Conservation (phyloP, 2,329 filamentous ascomycete species). For the Epichloe amarillans region DNA sequence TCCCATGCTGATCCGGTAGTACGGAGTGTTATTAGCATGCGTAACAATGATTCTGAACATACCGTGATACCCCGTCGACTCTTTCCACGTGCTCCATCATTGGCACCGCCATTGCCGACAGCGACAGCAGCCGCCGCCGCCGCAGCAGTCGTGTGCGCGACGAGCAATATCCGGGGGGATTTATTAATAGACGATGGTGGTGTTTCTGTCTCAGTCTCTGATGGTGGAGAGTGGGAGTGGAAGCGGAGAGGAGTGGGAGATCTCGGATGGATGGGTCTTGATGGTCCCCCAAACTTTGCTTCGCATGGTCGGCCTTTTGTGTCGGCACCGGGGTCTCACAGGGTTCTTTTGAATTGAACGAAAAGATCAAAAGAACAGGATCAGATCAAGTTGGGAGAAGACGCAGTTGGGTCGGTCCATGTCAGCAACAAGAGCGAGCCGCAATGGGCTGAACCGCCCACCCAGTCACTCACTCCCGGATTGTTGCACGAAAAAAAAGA, state of each 20-base stretch:
- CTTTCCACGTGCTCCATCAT: conserved; percentile 4
- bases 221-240: not conserved
- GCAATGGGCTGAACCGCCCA: not conserved
- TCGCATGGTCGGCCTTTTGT: not conserved
- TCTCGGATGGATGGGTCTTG: not conserved
- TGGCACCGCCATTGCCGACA: conserved; percentile 3
- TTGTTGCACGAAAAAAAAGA: not conserved
- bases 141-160: conserved; percentile 1
- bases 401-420: not conserved
- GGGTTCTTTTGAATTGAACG: not conserved
- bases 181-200: not conserved
- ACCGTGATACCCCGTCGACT: conserved; percentile 5
- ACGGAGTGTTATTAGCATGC: not conserved
- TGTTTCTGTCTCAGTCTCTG: not conserved
- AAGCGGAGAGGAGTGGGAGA: not conserved
- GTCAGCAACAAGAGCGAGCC: conserved; percentile 1
- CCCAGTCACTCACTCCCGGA: not conserved
- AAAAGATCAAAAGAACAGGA: not conserved
- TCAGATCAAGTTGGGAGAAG: not conserved
- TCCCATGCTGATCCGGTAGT: not conserved
- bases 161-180: conserved; percentile 1
- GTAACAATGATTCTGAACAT: not conserved
- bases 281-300: not conserved
- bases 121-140: not conserved
- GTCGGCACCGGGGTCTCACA: not conserved